Evolutionary conservation across 2,329 filamentous ascomycete genomes (phyloP).

Genomic region (Davidsoniella virescens): DNA sequence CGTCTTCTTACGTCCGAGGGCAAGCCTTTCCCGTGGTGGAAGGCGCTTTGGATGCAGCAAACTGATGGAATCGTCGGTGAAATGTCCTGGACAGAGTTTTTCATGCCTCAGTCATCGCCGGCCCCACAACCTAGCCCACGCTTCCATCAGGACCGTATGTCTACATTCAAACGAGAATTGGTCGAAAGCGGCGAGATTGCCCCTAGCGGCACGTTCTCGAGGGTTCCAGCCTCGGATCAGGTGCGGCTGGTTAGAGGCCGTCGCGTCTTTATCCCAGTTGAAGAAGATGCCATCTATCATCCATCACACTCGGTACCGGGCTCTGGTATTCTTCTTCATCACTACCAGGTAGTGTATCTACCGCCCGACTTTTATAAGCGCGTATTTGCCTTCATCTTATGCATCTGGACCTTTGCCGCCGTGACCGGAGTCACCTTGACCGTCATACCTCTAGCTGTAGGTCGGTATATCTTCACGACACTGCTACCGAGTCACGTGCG

Average conservation of each 20-base stretch:
- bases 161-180: neutral
- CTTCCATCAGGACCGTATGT: neutral
- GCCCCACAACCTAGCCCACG: neutral
- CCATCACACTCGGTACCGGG: conserved; percentile 8
- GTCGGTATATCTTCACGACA: conserved; percentile 58
- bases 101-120: neutral
- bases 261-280: conserved; percentile 60
- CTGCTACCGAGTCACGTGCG: conserved; percentile 55
- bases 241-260: conserved; percentile 80
- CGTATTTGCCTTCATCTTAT: conserved; percentile 70
- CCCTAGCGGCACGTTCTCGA: conserved; percentile 66
- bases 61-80: neutral
- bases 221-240: conserved; percentile 87
- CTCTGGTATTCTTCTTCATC: conserved; percentile 37
- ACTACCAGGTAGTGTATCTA: conserved; percentile 61
- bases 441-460: conserved; percentile 71
- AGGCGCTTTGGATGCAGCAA: conserved; percentile 27
- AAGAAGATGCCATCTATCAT: conserved; percentile 24
- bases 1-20: conserved; percentile 27
- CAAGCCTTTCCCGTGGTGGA: conserved; percentile 25
- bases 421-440: conserved; percentile 72
- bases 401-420: conserved; percentile 88
- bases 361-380: conserved; percentile 71
- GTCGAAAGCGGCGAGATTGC: conserved; percentile 26
- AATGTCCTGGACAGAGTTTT: neutral